Evolutionary conservation across 2,329 filamentous ascomycete species (phyloP), one percentile per base, ranked within the genome.

Genomic region (Lachnellula suecica): DNA sequence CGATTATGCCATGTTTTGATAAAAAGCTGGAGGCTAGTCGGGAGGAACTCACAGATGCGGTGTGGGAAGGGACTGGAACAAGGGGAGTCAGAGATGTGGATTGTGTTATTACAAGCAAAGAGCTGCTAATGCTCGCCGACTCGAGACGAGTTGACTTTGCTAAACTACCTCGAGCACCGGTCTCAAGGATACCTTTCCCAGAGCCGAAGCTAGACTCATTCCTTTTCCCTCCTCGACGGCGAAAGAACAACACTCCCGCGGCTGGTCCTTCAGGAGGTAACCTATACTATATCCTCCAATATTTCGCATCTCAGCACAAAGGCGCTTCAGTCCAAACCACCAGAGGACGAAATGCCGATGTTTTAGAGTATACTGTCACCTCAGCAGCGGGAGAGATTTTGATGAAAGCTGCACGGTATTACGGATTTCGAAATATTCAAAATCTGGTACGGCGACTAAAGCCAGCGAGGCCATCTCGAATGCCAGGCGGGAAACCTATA

Each of bases 1-100:
- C 93, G 11, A 79, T 99, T 42, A 99, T 99, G 94, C 94, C 94
- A 19, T 99, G 94, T 70, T 97, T 99, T 70, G 94, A 99, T 71
- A 99, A 99, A 77, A 99, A 99, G 71, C 81, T 99, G 24, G 94
- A 99, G 73, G 94, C 94, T 6, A 96, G 91, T 62, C 85, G 94
- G 48, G 87, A 91, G 69, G 94, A 99, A 71, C 81, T 99, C 35
- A 97, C 92, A 1, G 88, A 93, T 66, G 74, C 80, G 6, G 82
- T 83, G 15, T 97, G 92, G 92, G 75, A 71, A 49, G 75, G 71
- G 37, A 73, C 73, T 47, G 76, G 72, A 13, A 76, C 73, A 1
- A 71, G 74, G 44, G 82, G 83, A 1, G 80, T 94, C 23, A 82
- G 94, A 51, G 94, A 99, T 66, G 92, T 97, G 44, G 94, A 99